phyloP scores from a whole-genome alignment of 495 filamentous ascomycete species.

The Evansstolkia leycettana region DNA sequence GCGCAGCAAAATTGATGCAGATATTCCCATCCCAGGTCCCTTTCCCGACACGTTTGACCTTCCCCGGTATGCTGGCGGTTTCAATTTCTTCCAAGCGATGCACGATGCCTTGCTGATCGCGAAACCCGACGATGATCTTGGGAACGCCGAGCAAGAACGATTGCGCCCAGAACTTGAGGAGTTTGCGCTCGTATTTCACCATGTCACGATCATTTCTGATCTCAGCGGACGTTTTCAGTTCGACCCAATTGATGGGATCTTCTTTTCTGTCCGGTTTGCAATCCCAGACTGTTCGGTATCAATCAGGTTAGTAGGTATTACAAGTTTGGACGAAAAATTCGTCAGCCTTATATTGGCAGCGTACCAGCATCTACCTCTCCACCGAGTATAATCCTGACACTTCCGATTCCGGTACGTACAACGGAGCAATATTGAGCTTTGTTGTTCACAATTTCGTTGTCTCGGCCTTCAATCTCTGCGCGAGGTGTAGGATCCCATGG shows the following conservation, averaged over 20 bases:
- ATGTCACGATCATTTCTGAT: slow-evolving; percentile 51
- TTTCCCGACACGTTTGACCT: slow-evolving; percentile 50
- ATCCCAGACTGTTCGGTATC: slow-evolving; percentile 56
- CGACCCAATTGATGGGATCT: slow-evolving; percentile 75
- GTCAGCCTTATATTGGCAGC: slow-evolving; percentile 7
- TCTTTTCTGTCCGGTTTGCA: slow-evolving; percentile 53
- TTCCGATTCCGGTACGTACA: slow-evolving; percentile 74
- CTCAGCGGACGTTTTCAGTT: slow-evolving; percentile 81
- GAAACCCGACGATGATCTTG: slow-evolving; percentile 83
- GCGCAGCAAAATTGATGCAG: slow-evolving; percentile 77
- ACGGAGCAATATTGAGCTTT: slow-evolving; percentile 90
- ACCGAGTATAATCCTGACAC: slow-evolving; percentile 60
- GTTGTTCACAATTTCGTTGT: slow-evolving; percentile 64
- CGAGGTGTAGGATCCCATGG: slow-evolving; percentile 60
- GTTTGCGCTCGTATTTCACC: slow-evolving; percentile 72
- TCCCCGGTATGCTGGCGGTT: slow-evolving; percentile 61
- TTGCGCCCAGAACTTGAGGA: slow-evolving; percentile 93
- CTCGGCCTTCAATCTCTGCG: slow-evolving; percentile 65
- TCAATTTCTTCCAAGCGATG: slow-evolving; percentile 60
- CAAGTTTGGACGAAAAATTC: too few relatives aligned
- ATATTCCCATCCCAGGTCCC: slow-evolving; percentile 76
- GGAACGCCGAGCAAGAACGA: slow-evolving; percentile 89
- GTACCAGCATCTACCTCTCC: slow-evolving; percentile 88
- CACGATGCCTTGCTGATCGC: slow-evolving; percentile 61
- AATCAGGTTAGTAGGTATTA: slow-evolving; percentile 1